Evolutionary conservation across 2,329 filamentous ascomycete genomes (phyloP), one percentile per base, ranked within the genome.

Genomic region (Xylaria sp.): DNA sequence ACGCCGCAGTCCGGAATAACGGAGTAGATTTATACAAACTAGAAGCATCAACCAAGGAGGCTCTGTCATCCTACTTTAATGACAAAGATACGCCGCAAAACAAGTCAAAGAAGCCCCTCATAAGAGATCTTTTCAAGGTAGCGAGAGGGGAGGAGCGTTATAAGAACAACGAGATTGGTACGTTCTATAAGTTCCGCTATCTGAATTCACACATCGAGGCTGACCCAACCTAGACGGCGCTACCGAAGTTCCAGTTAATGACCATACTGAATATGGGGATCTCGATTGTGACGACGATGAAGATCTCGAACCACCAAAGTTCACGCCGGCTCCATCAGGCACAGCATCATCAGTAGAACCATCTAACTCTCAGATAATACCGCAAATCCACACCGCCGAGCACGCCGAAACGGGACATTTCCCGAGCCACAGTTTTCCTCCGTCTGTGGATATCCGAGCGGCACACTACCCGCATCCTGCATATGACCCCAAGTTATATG

Each of bases 51-150:
- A 89, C 88, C 0, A 84, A 81, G 58, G 88, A 91, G 64, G 85
- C 85, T 0, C 81, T 90, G 32, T 85, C 85, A 0, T 79, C 81
- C 17, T 90, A 88, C 78, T 90, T 89, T 66, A 80, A 82, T 14
- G 87, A 90, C 69, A 85, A 84, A 62, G 84, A 87, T 2, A 80
- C 82, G 30, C 81, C 83, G 0, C 82, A 81, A 50, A 90, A 90
- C 65, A 77, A 78, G 1, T 81, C 81, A 69, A 90, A 90, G 80
- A 84, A 82, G 65, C 81, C 82, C 0, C 88, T 83, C 56, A 74
- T 91, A 8, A 85, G 83, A 61, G 88, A 90, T 73, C 85, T 90
- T 8, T 90, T 91, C 79, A 86, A 85, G 68, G 83, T 91, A 34
- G 88, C 88, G 0, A 83, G 79, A 64, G 78, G 81, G 34, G 86